These are phyloP conservation scores for Mycena olivaceomarginata DNA, from an alignment of 768 basidiomycete species.

Conservation along the genomic window DNA sequence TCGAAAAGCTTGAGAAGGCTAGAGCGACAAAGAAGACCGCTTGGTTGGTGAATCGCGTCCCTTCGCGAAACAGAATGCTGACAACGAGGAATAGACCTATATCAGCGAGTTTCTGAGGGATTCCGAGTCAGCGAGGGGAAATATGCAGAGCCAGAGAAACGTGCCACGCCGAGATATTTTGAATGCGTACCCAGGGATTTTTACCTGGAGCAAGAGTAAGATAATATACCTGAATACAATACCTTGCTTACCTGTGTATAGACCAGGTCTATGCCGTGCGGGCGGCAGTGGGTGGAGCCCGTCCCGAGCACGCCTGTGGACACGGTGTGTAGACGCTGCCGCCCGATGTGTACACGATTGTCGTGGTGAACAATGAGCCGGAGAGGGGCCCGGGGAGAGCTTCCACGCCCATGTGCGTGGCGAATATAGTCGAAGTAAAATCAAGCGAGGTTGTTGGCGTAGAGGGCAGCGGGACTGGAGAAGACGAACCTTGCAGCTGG, in stretches of 20 bases:
- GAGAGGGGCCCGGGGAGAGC: background rate
- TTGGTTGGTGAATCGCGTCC: background rate
- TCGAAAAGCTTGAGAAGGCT: background rate
- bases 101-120: background rate
- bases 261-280: background rate
- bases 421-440: background rate
- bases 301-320: conserved; percentile 28
- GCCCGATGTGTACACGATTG: conserved; percentile 10
- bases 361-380: conserved; percentile 21
- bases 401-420: background rate
- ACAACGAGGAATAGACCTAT: no score
- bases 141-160: background rate
- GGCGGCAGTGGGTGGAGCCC: conserved; percentile 6
- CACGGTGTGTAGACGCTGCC: conserved; percentile 3
- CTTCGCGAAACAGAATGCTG: background rate
- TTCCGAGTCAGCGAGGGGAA: background rate
- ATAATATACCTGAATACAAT: background rate
- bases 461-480: background rate
- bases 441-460: background rate
- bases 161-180: background rate
- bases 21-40: conserved; percentile 2
- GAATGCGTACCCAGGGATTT: background rate
- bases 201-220: background rate
- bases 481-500: conserved; percentile 18
- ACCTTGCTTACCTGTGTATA: background rate